Conservation (phyloP, 2,329 filamentous ascomycete genomes). For the Apiospora sp. region DNA sequence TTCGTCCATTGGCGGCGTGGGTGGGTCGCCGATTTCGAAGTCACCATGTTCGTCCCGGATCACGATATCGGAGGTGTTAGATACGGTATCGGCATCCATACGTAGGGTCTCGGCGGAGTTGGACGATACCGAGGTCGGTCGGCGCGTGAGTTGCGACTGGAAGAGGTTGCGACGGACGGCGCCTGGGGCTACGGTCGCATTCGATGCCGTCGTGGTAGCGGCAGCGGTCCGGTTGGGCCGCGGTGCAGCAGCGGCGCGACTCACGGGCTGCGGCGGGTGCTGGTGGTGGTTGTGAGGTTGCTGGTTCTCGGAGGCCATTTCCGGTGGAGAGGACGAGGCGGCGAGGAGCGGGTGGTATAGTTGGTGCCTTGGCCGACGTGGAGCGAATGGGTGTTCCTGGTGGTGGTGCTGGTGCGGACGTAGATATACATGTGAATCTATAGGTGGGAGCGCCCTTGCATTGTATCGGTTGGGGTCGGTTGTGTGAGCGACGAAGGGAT, state of each 20-base stretch:
- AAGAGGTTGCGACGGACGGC: conserved; percentile 64
- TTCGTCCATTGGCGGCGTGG: conserved; percentile 60
- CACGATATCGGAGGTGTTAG: conserved; percentile 62
- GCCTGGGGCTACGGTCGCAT: not conserved
- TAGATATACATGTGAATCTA: conserved; percentile 18
- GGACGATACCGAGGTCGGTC: conserved; percentile 54
- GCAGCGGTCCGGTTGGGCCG: not conserved
- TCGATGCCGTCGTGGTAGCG: not conserved
- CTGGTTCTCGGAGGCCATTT: conserved; percentile 16
- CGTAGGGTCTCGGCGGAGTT: conserved; percentile 56
- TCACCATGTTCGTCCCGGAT: conserved; percentile 70
- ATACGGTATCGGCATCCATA: conserved; percentile 52
- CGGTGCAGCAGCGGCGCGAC: not conserved
- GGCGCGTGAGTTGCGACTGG: conserved; percentile 64
- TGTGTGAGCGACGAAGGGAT: conserved; percentile 5
- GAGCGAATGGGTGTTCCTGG: conserved; percentile 11
- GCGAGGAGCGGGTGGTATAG: conserved; percentile 8
- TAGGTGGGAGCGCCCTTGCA: conserved; percentile 7
- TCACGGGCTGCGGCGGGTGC: conserved; percentile 13
- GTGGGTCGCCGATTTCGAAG: conserved; percentile 66
- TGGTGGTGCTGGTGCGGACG: not conserved
- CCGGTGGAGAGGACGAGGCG: conserved; percentile 1
- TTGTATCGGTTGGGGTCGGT: conserved; percentile 7
- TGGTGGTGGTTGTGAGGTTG: conserved; percentile 8
- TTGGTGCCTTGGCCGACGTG: conserved; percentile 3